A percentile compares a stretch with the other conserved stretches of the same genome.
Conservation (phyloP, 768 basidiomycete species). For the Lentinus brumalis region DNA sequence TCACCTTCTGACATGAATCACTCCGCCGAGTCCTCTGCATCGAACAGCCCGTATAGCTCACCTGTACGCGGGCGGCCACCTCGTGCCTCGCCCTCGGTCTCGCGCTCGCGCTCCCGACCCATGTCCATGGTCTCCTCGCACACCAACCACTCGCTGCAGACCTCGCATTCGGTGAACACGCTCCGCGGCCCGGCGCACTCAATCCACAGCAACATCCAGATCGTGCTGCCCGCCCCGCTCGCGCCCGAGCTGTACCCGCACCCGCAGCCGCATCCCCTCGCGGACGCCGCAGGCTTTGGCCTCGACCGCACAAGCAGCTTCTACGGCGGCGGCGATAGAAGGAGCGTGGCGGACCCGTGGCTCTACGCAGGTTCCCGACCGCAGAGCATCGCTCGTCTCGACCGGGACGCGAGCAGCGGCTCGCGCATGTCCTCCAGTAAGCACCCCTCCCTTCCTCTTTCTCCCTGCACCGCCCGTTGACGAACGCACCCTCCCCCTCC, state of each 20-base stretch:
- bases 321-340: conserved; percentile 7
- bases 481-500: not conserved
- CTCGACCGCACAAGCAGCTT: conserved; percentile 2
- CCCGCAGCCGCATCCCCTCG: not conserved
- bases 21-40: conserved; percentile 25
- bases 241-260: conserved; percentile 36
- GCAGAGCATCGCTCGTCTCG: conserved; percentile 5
- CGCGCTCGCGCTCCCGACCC: conserved; percentile 35
- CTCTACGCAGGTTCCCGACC: conserved; percentile 12
- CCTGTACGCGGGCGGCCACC: conserved; percentile 18
- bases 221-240: conserved; percentile 69
- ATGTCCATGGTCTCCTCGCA: conserved; percentile 42
- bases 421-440: conserved; percentile 9
- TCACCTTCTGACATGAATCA: conserved; percentile 15
- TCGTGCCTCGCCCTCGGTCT: conserved; percentile 15
- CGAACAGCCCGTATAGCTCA: conserved; percentile 14
- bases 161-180: conserved; percentile 31
- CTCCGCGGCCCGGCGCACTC: conserved; percentile 64
- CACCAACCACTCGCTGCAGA: conserved; percentile 31
- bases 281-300: not conserved
- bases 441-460: not conserved
- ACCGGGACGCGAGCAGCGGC: conserved; percentile 7
- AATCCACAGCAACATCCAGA: conserved; percentile 60
- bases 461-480: not conserved
- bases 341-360: conserved; percentile 21